Conservation (phyloP, 164 flowering plant genomes). For the Umbellularia californica region DNA sequence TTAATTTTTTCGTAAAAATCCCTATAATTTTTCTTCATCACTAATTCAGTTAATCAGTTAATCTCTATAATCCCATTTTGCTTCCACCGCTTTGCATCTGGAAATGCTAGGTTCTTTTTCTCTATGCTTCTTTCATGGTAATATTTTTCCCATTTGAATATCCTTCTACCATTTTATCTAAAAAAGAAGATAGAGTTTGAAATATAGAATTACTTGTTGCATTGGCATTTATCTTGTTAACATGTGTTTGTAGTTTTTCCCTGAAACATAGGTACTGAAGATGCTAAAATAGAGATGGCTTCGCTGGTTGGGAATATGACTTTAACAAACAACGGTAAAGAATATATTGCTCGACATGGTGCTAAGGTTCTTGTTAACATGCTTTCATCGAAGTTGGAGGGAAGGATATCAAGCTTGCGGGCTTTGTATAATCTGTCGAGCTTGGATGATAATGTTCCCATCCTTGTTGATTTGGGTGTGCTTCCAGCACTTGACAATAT, state of each 20-base stretch:
- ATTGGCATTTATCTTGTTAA: not conserved
- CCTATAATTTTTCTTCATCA: too few species aligned
- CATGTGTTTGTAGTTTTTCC: not conserved
- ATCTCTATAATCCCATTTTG: too few species aligned
- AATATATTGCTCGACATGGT: constrained; percentile 45
- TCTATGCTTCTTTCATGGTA: not conserved
- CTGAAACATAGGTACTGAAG: constrained; percentile 39
- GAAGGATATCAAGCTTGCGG: constrained; percentile 37
- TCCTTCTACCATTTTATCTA: not conserved
- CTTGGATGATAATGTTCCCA: constrained; percentile 52
- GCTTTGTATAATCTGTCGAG: constrained; percentile 48
- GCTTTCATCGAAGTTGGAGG: constrained; percentile 38
- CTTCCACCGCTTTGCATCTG: not conserved
- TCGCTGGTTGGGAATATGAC: constrained; percentile 47
- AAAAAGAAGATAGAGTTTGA: not conserved
- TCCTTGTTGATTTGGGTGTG: constrained; percentile 49
- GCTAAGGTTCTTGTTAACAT: constrained; percentile 40
- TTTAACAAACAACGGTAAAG: constrained; percentile 46
- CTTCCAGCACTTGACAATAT: constrained; percentile 39
- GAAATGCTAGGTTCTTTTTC: not conserved
- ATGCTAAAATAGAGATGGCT: constrained; percentile 49
- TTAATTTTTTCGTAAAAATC: too few species aligned
- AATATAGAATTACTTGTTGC: not conserved
- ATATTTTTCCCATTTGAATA: not conserved
- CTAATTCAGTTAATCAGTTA: too few species aligned